Evolutionary conservation across 257 asterid genomes (phyloP).

Genomic region (Capsicum pubescens): DNA sequence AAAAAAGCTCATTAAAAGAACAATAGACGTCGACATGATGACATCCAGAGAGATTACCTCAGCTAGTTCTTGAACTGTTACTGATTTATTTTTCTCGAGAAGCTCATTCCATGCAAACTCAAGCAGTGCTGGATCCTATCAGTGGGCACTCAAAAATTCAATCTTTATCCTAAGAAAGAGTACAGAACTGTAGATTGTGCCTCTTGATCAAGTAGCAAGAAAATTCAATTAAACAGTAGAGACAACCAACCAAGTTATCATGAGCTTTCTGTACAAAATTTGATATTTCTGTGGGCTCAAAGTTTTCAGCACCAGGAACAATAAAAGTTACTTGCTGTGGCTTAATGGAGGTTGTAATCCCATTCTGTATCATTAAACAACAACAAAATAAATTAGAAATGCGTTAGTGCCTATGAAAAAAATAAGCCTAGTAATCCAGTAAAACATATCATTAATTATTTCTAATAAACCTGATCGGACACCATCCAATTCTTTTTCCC

Average conservation of each 20-base stretch:
- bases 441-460: conserved; percentile 21
- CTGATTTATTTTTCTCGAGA: conserved; percentile 74
- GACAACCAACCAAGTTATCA: conserved; percentile 67
- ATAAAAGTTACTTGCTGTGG: conserved; percentile 91
- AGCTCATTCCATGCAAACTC: conserved; percentile 99
- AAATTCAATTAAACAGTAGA: conserved; percentile 27
- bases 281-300: conserved; percentile 77
- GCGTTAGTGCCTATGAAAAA: neutral
- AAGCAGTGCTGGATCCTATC: conserved; percentile 83
- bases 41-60: conserved; percentile 60
- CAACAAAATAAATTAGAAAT: conserved; percentile 24
- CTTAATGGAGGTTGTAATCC: conserved; percentile 77
- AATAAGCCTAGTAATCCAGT: conserved; percentile 32
- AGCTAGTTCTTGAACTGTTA: conserved; percentile 82
- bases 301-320: conserved; percentile 81
- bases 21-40: conserved; percentile 34
- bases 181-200: neutral
- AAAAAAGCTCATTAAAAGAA: conserved; percentile 49
- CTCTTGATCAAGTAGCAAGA: conserved; percentile 31
- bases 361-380: conserved; percentile 65
- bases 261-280: conserved; percentile 79
- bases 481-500: conserved; percentile 99
- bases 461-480: conserved; percentile 78
- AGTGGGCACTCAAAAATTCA: conserved; percentile 27
- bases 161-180: conserved; percentile 25